A percentile compares a stretch with the other conserved stretches of the same genome.
Evolutionary conservation across 768 basidiomycete genomes (phyloP).

Genomic region (Trametes maxima): DNA sequence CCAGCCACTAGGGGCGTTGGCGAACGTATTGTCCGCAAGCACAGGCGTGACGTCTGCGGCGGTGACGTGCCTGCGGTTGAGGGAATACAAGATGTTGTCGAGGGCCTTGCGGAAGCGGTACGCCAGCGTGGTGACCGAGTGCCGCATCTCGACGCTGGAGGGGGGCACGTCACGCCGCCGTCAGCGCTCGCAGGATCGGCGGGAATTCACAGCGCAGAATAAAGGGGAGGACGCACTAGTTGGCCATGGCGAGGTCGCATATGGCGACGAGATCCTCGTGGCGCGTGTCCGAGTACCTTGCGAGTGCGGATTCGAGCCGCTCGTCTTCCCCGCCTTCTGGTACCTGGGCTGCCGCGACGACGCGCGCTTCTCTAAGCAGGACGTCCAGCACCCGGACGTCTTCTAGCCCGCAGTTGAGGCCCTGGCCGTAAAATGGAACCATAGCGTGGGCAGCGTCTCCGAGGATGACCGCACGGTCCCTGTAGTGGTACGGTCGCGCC

Average conservation of each 20-base stretch:
- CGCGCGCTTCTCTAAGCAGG: conserved; percentile 70
- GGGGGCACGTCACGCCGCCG: conserved; percentile 7
- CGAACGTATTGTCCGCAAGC: conserved; percentile 30
- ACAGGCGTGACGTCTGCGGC: conserved; percentile 47
- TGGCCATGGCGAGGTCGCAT: conserved; percentile 89
- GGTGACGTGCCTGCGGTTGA: conserved; percentile 55
- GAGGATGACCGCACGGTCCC: conserved; percentile 82
- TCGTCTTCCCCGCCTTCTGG: conserved; percentile 49
- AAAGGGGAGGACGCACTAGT: conserved; percentile 73
- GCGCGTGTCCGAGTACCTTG: conserved; percentile 78
- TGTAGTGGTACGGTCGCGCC: conserved; percentile 89
- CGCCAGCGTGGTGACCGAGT: conserved; percentile 79
- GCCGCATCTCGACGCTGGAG: conserved; percentile 89
- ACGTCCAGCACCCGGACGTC: conserved; percentile 89
- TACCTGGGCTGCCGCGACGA: conserved; percentile 48
- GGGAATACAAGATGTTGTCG: conserved; percentile 71
- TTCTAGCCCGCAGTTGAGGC: conserved; percentile 96
- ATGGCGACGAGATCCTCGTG: conserved; percentile 91
- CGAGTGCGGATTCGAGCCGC: conserved; percentile 65
- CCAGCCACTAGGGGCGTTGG: conserved; percentile 70
- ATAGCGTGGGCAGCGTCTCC: conserved; percentile 97
- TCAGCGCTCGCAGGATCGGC: neutral
- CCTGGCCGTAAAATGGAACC: conserved; percentile 99
- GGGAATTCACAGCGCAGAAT: conserved; percentile 1
- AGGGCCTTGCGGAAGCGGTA: conserved; percentile 81